Base-by-base conservation (phyloP, 352 stramenopile species). In the Pythium graminicola region DNA sequence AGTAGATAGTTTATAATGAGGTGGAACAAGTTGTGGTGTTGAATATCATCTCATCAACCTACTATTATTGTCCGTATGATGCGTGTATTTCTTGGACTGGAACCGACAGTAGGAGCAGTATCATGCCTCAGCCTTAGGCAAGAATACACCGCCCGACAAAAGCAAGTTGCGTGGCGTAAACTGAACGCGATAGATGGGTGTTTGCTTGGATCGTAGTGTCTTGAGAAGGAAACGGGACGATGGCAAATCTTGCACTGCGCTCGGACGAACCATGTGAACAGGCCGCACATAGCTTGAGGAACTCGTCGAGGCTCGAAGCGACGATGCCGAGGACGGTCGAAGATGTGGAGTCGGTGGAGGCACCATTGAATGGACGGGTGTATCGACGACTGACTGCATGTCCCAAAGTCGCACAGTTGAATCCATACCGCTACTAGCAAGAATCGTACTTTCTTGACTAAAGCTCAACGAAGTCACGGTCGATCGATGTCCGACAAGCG, bases 171-270 rank as follows among this genome's bases (percentile, higher is more conserved):
- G 79, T 22, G 73, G 64, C 43, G 84, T 94, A 50, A 88, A 94
- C 42, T 87, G 75, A 29, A 94, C 73, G 39, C 73, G 69, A 50
- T 88, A 85, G 62, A 93, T 86, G 28, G 79, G 81, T 42, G 84
- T 93, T 53, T 90, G 78, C 68, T 94, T 94, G 19, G 81, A 87
- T 20, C 75, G 74, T 42, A 94, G 70, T 31, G 79, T 93, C 69
- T 91, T 87, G 28, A 93, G 65, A n/a, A 90, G 50, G 52, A 86
- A 89, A 4, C 74, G 79, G 14, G 80, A 89, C 41, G 70, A 70
- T 29, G 74, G 76, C 20, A 86, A 45, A 11, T 89, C 73, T 33
- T 81, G 70, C 33, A 84, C 60, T 0, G 64, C 61, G 26, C 64
- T 73, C 4, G 74, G 61, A 9, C 76, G 73, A 42, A 86, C 69